phyloP scores from a whole-genome alignment of 495 filamentous ascomycete species.

The Lasiosphaeria hispida region DNA sequence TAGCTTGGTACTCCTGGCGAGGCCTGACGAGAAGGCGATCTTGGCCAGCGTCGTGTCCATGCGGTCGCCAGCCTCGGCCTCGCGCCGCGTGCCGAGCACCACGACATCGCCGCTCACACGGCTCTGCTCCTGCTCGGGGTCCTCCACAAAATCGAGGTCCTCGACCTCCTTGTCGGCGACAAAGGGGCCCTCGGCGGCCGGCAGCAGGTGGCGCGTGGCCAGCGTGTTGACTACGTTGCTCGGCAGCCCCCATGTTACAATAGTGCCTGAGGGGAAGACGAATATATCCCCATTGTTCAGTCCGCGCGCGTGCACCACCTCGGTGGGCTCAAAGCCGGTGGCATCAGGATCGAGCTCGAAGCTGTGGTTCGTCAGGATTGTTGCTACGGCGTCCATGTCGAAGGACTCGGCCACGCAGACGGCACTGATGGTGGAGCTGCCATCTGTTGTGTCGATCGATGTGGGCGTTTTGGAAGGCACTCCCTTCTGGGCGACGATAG shows the following conservation, averaged over 20 bases:
- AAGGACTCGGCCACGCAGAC: slow-evolving; percentile 86
- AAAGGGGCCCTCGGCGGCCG: slow-evolving; percentile 74
- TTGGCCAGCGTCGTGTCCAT: slow-evolving; percentile 84
- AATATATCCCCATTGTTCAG: slow-evolving; percentile 77
- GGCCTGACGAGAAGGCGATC: slow-evolving; percentile 91
- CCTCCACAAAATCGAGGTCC: slow-evolving; percentile 83
- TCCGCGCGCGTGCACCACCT: slow-evolving; percentile 57
- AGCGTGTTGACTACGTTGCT: slow-evolving; percentile 67
- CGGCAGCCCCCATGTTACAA: slow-evolving; percentile 85
- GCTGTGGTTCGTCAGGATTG: slow-evolving; percentile 68
- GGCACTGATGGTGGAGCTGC: slow-evolving; percentile 66
- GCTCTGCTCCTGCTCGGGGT: slow-evolving; percentile 69
- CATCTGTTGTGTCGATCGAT: slow-evolving; percentile 17
- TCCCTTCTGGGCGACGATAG: slow-evolving; percentile 41
- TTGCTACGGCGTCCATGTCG: slow-evolving; percentile 68
- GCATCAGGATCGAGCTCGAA: slow-evolving; percentile 61
- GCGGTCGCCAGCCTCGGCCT: slow-evolving; percentile 42
- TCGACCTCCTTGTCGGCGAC: slow-evolving; percentile 69
- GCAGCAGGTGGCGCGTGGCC: slow-evolving; percentile 68
- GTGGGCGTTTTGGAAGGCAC: slow-evolving; percentile 17
- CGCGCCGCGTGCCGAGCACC: slow-evolving; percentile 66
- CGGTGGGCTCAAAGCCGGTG: slow-evolving; percentile 57
- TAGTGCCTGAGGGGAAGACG: slow-evolving; percentile 95
- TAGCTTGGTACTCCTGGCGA: slow-evolving; percentile 94
- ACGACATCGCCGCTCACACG: slow-evolving; percentile 87